Evolutionary conservation across 1,139 yeast species (phyloP), one percentile per base, ranked within the genome.

Genomic region (Taphrina betulina): DNA sequence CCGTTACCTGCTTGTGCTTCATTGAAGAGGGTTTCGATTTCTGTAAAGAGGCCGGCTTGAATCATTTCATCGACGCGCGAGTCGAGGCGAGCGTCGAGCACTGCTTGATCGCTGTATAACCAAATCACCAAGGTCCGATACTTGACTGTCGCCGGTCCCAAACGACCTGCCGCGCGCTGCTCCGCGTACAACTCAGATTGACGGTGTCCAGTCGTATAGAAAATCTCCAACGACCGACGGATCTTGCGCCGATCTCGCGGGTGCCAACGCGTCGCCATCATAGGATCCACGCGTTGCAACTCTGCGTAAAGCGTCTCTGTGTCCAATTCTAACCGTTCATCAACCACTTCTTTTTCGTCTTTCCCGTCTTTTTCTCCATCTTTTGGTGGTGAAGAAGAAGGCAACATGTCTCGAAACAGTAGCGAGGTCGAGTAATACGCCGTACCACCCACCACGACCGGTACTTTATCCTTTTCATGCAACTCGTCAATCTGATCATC

Each of bases 371-470:
- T 60, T 26, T 26, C 31, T 58, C 50, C 16, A 14, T 44, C 23
- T 7, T 34, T 37, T 26, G 62, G 60, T 31, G 59, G 60, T 35
- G 41, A 53, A 52, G 60, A 63, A 70, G 0, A 87, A 82, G 54
- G 54, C 33, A 50, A 33, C 62, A 83, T 80, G 64, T 86, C 85
- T 52, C 78, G 75, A 66, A 90, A 88, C 16, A 94, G 68, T 1
- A 88, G 71, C 16, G 85, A 80, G 67, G 86, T 96, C 37, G 89
- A 73, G 67, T 92, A 92, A 67, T 92, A 92, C 67, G 90, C 96
- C 0, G 98, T 92, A 0, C 99, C 99, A 2, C 99, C 99, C 1
- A 92, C 90, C 0, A 94, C 70, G 3, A 92, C 85, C 0, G 99
- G 97, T 1, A 85, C 65, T 64, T 88, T 89, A 0, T 87, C 87